phyloP scores from a whole-genome alignment of 75 land plant genomes.

The Cupressus sempervirens region DNA sequence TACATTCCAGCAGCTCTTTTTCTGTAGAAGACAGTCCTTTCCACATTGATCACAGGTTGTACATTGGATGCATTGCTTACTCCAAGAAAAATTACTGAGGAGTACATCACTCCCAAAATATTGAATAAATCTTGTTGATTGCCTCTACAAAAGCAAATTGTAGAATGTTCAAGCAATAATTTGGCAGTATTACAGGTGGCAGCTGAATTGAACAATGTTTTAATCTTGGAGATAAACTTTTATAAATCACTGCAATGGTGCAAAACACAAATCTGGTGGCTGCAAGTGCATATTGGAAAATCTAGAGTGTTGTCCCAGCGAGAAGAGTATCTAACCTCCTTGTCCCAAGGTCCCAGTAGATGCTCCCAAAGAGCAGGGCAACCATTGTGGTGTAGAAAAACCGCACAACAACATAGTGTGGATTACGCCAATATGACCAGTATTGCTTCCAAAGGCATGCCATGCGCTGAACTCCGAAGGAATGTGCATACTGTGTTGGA shows the following conservation, averaged over 20 bases:
- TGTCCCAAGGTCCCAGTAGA: constrained; percentile 4
- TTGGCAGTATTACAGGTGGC: constrained; percentile 18
- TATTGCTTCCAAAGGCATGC: constrained; percentile 86
- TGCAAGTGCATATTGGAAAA: background rate
- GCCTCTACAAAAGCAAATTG: constrained; percentile 65
- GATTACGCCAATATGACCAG: constrained; percentile 85
- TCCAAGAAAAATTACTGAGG: constrained; percentile 72
- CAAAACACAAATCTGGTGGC: background rate
- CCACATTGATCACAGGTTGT: constrained; percentile 73
- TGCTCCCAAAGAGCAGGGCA: constrained; percentile 71
- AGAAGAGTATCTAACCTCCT: background rate
- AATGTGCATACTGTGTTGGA: constrained; percentile 55
- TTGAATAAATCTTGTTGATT: constrained; percentile 50
- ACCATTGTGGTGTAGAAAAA: constrained; percentile 61
- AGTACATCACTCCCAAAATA: constrained; percentile 77
- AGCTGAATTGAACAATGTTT: constrained; percentile 15
- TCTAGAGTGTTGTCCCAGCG: background rate
- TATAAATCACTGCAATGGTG: background rate
- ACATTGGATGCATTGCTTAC: constrained; percentile 61
- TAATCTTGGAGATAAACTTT: constrained; percentile 12
- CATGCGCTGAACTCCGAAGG: constrained; percentile 39
- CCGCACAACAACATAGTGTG: constrained; percentile 50
- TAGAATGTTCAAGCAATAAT: background rate
- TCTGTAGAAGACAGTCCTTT: constrained; percentile 81
- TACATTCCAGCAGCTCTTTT: constrained; percentile 90